Conservation (phyloP, 345 rosid species). For the Sisymbrium altissimum region DNA sequence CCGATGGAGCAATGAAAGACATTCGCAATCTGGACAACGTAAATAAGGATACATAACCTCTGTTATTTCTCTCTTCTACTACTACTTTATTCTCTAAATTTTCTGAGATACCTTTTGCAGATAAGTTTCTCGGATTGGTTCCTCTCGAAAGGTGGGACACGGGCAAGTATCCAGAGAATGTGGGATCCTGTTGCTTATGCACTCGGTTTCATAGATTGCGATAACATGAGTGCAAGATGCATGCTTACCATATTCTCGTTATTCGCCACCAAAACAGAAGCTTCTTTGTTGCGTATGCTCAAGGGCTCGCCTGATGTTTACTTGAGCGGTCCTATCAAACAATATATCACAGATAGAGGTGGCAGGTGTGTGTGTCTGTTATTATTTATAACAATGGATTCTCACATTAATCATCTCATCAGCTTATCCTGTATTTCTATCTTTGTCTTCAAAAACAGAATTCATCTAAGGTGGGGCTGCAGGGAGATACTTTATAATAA, state of each 20-base stretch:
- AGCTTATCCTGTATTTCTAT: neutral
- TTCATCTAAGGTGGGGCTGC: conserved; percentile 99
- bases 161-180: conserved; percentile 86
- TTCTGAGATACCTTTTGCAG: conserved; percentile 40
- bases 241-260: conserved; percentile 98
- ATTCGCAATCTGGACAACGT: conserved; percentile 85
- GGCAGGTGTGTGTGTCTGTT: conserved; percentile 53
- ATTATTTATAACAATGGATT: neutral
- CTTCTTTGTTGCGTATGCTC: conserved; percentile 95
- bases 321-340: conserved; percentile 90
- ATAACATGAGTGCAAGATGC: conserved; percentile 98
- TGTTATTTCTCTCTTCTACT: neutral
- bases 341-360: conserved; percentile 79
- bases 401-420: neutral
- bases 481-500: conserved; percentile 72
- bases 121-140: conserved; percentile 99
- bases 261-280: conserved; percentile 99
- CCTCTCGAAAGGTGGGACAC: conserved; percentile 92
- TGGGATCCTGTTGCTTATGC: conserved; percentile 99
- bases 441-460: conserved; percentile 53
- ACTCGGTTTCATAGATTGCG: conserved; percentile 97
- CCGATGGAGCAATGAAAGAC: conserved; percentile 89
- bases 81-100: neutral
- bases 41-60: conserved; percentile 29
- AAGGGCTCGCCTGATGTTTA: conserved; percentile 96